These are phyloP conservation scores for Aureobasidium vineae DNA, from an alignment of 2,329 filamentous ascomycete species.

Conservation along the genomic window DNA sequence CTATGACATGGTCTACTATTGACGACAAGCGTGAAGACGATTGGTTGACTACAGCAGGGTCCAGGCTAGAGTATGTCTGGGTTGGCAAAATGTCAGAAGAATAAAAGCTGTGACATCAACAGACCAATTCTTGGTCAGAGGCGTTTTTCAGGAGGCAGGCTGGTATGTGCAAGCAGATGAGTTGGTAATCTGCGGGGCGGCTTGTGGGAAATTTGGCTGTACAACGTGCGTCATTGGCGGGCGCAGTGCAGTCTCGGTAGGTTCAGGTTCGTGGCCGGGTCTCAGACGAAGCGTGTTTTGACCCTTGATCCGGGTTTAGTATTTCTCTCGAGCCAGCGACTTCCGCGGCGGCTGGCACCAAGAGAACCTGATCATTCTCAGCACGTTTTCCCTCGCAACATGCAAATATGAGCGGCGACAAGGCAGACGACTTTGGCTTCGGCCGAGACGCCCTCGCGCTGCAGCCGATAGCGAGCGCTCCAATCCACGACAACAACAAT, in stretches of 20 bases:
- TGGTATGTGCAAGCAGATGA: not conserved
- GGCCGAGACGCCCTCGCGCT: slow-evolving; percentile 15
- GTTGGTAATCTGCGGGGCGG: not conserved
- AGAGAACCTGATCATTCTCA: not conserved
- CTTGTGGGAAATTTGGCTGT: slow-evolving; percentile 13
- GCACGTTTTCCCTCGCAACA: not conserved
- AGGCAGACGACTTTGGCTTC: not conserved
- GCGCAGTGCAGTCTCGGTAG: not conserved
- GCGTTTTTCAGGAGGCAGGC: not conserved
- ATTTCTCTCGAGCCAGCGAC: not conserved
- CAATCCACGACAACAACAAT: not conserved
- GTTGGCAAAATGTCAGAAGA: not conserved
- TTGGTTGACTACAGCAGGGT: no score
- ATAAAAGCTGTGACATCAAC: no score
- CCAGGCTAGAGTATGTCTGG: no score
- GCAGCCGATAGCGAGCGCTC: slow-evolving; percentile 13
- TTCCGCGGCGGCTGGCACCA: not conserved
- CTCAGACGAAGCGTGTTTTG: slow-evolving; percentile 21
- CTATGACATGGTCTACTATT: not conserved
- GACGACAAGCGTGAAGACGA: not conserved
- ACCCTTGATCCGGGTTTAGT: slow-evolving; percentile 14
- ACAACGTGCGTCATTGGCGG: slow-evolving; percentile 6
- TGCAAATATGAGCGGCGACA: slow-evolving; percentile 16
- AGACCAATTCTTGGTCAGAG: not conserved
- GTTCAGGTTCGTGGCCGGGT: not conserved